A percentile compares a stretch with the other conserved stretches of the same genome.
Evolutionary conservation across 805 yeast genomes (phyloP).

Genomic region (Candida corydali): DNA sequence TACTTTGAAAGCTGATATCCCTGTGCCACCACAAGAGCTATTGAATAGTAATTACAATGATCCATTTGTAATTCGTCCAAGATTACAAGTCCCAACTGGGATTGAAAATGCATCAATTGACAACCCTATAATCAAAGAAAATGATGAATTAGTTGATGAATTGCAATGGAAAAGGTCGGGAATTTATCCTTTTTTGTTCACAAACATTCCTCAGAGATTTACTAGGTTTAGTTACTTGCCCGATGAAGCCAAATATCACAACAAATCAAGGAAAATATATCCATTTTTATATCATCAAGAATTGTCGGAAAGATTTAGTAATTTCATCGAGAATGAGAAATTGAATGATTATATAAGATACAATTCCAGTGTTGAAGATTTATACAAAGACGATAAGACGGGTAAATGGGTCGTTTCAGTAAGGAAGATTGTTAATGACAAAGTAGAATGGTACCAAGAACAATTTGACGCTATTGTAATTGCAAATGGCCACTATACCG

Average conservation of each 20-base stretch:
- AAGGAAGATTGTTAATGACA: slow-evolving; percentile 9
- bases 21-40: slow-evolving; percentile 26
- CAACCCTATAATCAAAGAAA: slow-evolving; percentile 12
- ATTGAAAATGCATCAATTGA: slow-evolving; percentile 16
- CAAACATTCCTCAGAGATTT: slow-evolving; percentile 37
- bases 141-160: slow-evolving; percentile 11
- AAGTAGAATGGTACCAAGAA: slow-evolving; percentile 41
- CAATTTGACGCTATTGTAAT: slow-evolving; percentile 58
- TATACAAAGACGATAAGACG: slow-evolving; percentile 19
- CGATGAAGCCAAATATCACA: slow-evolving; percentile 17
- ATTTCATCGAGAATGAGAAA: slow-evolving; percentile 23
- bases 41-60: slow-evolving; percentile 25
- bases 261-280: slow-evolving; percentile 21
- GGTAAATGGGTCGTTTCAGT: slow-evolving; percentile 39
- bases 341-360: slow-evolving; percentile 30
- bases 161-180: slow-evolving; percentile 38
- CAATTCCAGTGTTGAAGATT: slow-evolving; percentile 37
- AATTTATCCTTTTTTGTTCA: slow-evolving; percentile 33
- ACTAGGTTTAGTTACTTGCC: slow-evolving; percentile 35
- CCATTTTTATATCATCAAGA: slow-evolving; percentile 39
- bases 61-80: slow-evolving; percentile 29
- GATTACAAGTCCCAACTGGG: slow-evolving; percentile 12
- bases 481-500: slow-evolving; percentile 62
- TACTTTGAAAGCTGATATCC: slow-evolving; percentile 16
- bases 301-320: slow-evolving; percentile 20